Conservation (phyloP, 768 basidiomycete genomes). For the Trametes punicea region DNA sequence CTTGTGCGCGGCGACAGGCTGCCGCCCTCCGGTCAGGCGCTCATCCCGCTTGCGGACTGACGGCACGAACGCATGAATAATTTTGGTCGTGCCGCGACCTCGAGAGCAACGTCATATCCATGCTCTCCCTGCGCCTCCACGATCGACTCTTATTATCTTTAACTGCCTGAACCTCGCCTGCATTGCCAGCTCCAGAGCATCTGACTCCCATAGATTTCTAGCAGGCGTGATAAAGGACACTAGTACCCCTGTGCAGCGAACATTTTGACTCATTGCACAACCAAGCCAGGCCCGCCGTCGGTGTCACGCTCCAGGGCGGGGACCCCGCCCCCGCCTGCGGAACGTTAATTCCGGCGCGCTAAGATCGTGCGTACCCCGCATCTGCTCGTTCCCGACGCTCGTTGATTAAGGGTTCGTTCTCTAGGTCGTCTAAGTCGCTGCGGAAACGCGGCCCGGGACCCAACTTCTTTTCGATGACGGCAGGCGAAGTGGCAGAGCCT, state of each 20-base stretch:
- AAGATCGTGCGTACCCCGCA: slow-evolving; percentile 8
- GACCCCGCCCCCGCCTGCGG: neutral
- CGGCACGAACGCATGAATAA: neutral
- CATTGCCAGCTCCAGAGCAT: neutral
- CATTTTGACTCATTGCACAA: neutral
- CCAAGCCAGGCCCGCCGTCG: neutral
- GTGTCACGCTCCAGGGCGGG: neutral
- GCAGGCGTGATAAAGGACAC: neutral
- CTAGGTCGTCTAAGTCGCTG: neutral
- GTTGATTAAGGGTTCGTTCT: slow-evolving; percentile 3
- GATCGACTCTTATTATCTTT: neutral
- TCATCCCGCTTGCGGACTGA: too few relatives aligned
- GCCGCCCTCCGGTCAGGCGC: too few relatives aligned
- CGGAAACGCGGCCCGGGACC: slow-evolving; percentile 9
- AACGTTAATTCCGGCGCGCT: slow-evolving; percentile 1
- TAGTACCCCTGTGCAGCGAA: neutral
- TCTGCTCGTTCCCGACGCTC: neutral
- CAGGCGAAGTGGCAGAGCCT: slow-evolving; percentile 1
- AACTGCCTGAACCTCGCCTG: neutral
- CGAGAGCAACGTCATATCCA: neutral
- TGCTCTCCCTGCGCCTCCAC: slow-evolving; percentile 1
- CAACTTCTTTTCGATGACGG: slow-evolving; percentile 7
- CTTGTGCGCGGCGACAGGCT: too few relatives aligned
- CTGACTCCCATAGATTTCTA: neutral
- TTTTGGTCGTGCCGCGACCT: too few relatives aligned